Percentiles rank a stretch among this genome's conserved stretches.
Conservation (phyloP, 164 flowering plant genomes). For the Aristolochia contorta region DNA sequence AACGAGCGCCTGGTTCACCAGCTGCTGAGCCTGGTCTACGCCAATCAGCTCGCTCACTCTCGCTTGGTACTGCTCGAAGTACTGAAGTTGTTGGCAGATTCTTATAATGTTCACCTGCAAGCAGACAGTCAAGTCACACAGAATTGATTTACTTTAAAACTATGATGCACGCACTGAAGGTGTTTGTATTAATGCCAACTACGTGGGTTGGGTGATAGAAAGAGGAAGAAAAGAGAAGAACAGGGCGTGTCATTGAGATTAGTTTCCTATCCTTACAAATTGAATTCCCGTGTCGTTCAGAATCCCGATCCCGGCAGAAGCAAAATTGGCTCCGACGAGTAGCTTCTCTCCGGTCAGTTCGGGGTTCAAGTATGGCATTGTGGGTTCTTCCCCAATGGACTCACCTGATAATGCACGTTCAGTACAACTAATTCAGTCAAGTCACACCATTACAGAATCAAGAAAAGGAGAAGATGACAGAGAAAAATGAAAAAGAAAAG, state of each 20-base stretch:
- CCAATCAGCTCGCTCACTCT: constrained; percentile 38
- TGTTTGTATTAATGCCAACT: background rate
- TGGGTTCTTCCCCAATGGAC: constrained; percentile 32
- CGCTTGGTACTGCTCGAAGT: constrained; percentile 45
- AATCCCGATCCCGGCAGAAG: constrained; percentile 84
- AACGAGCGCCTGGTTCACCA: constrained; percentile 46
- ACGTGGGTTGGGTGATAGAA: background rate
- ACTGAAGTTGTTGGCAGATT: constrained; percentile 32
- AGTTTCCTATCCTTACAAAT: no score
- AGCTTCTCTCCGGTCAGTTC: constrained; percentile 44
- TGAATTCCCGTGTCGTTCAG: constrained; percentile 82
- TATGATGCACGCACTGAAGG: no score
- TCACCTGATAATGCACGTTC: constrained; percentile 36
- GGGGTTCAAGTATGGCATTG: constrained; percentile 62
- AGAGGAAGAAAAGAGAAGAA: no score
- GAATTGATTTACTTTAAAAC: background rate
- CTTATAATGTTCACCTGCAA: constrained; percentile 54
- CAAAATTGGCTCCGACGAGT: constrained; percentile 80
- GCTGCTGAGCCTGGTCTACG: constrained; percentile 15
- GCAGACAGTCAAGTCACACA: background rate
- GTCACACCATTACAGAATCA: background rate
- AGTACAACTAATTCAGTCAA: background rate
- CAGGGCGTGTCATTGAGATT: no score
- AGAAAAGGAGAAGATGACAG: background rate
- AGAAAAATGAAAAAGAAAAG: no score